phyloP scores from a whole-genome alignment of 1,284 basidiomycete genomes.

The Melampsora occidentalis region DNA sequence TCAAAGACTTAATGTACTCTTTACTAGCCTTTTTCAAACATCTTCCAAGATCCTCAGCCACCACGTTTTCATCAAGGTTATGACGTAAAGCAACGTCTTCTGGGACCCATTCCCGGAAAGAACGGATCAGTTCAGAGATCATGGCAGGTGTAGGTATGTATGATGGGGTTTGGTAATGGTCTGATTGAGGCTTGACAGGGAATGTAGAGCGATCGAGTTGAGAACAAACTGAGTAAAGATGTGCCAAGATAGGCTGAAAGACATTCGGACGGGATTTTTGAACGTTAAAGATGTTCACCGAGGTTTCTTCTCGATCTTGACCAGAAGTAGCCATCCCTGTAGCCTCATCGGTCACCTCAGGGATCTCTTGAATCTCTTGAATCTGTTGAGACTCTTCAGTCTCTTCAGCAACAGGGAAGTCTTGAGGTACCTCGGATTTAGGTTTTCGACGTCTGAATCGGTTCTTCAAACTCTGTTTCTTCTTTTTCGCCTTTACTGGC shows the following conservation, averaged over 20 bases:
- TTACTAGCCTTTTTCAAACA: conserved; percentile 36
- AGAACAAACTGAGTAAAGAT: conserved; percentile 28
- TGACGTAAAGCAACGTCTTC: conserved; percentile 23
- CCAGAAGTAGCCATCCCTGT: no score
- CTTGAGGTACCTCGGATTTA: neutral
- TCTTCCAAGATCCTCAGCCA: conserved; percentile 34
- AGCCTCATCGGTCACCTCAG: neutral
- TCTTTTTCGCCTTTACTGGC: conserved; percentile 19
- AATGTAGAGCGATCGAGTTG: conserved; percentile 25
- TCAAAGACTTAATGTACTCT: conserved; percentile 30
- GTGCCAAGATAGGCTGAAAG: conserved; percentile 26
- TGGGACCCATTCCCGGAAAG: conserved; percentile 22
- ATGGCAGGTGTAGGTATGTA: conserved; percentile 13
- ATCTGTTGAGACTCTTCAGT: neutral
- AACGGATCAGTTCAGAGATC: conserved; percentile 1
- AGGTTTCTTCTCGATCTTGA: no score
- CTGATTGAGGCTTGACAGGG: conserved; percentile 2
- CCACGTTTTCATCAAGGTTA: conserved; percentile 18
- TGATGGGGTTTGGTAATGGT: neutral
- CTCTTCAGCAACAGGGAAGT: neutral
- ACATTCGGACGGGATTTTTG: conserved; percentile 1
- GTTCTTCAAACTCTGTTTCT: neutral
- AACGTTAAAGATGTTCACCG: conserved; percentile 2
- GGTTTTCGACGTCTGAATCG: conserved; percentile 1
- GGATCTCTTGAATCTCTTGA: neutral